Evolutionary conservation across 139 green algal genomes (phyloP).

Genomic region (Chlorella vulgaris): DNA sequence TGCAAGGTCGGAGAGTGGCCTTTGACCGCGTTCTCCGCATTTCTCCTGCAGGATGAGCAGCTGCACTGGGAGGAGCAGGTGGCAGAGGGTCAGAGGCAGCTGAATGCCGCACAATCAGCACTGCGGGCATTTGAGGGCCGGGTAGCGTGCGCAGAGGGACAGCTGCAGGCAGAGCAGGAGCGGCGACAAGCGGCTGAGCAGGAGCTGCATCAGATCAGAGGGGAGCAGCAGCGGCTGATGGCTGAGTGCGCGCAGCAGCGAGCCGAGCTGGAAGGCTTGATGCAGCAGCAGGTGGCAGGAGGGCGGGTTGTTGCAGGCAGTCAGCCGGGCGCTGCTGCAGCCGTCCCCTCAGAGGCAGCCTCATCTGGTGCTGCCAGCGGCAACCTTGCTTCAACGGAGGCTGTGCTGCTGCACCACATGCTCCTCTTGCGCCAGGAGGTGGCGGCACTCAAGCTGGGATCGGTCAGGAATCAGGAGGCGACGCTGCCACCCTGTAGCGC

Average conservation of each 20-base stretch:
- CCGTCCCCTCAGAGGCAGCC: neutral
- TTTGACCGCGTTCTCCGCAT: neutral
- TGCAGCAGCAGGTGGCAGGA: no score
- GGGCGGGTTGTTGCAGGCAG: neutral
- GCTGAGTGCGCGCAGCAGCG: neutral
- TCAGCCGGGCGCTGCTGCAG: neutral
- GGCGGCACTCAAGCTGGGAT: neutral
- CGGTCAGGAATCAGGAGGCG: constrained; percentile 11
- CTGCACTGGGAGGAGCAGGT: neutral
- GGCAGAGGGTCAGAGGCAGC: neutral
- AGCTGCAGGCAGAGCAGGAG: neutral
- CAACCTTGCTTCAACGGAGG: neutral
- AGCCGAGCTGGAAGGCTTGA: neutral
- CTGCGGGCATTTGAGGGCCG: constrained; percentile 15
- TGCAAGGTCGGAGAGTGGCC: no score
- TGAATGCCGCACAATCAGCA: constrained; percentile 2
- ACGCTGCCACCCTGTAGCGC: neutral
- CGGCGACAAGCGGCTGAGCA: neutral
- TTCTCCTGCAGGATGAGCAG: constrained; percentile 6
- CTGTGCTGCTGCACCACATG: neutral
- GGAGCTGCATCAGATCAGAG: neutral
- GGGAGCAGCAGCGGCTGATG: neutral
- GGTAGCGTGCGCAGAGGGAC: neutral
- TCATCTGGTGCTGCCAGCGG: no score
- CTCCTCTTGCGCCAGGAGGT: neutral